Percentiles rank a stretch among this genome's conserved stretches.
phyloP scores from a whole-genome alignment of 768 basidiomycete species.

The Tylopilus cervinicoccineus region DNA sequence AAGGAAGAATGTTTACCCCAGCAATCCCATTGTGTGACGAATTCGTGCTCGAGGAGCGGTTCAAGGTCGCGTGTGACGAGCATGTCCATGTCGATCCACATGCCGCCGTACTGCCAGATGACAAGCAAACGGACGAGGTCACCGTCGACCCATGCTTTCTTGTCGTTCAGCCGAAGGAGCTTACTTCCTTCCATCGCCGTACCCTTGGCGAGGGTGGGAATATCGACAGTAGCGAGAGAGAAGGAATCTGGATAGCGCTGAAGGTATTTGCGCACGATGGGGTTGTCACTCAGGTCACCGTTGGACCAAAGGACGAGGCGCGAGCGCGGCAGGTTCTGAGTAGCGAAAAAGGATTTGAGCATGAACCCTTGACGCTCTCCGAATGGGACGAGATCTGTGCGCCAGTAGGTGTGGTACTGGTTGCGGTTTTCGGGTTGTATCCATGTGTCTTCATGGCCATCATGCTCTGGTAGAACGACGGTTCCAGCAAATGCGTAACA shows the following conservation, averaged over 20 bases:
- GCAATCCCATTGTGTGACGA: conserved; percentile 98
- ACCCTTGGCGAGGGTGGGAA: conserved; percentile 61
- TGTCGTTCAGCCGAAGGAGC: conserved; percentile 60
- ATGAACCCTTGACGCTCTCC: conserved; percentile 81
- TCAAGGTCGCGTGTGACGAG: conserved; percentile 82
- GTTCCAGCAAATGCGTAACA: conserved; percentile 93
- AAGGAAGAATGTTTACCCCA: conserved; percentile 56
- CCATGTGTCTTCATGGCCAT: conserved; percentile 3
- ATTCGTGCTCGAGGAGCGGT: conserved; percentile 89
- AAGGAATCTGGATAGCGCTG: conserved; percentile 66
- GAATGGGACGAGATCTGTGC: conserved; percentile 78
- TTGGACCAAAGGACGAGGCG: conserved; percentile 93
- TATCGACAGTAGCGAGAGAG: conserved; percentile 62
- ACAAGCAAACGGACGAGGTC: conserved; percentile 86
- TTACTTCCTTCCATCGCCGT: conserved; percentile 69
- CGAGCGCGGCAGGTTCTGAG: conserved; percentile 65
- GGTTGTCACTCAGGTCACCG: conserved; percentile 57
- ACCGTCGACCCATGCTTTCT: conserved; percentile 91
- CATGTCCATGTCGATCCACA: conserved; percentile 98
- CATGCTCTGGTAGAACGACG: conserved; percentile 37
- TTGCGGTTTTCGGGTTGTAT: conserved; percentile 44
- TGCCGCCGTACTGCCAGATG: conserved; percentile 85
- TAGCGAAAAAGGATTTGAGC: conserved; percentile 91
- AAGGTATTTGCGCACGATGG: conserved; percentile 59
- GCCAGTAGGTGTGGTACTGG: conserved; percentile 93